Evolutionary conservation across 441 rosid genomes (phyloP).

Genomic region (Corymbia calophylla): DNA sequence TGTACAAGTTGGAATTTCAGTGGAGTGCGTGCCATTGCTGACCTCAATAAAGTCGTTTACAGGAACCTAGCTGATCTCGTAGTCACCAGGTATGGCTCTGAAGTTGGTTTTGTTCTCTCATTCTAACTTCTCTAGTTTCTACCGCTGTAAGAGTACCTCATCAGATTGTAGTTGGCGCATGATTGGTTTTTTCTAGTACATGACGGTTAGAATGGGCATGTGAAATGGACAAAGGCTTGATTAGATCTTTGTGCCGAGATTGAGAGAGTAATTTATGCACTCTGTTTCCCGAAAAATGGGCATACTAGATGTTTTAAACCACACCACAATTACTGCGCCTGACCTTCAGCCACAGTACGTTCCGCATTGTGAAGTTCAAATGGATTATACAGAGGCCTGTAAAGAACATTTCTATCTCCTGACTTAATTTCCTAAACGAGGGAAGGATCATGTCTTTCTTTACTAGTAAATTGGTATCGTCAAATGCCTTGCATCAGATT

Average conservation of each 20-base stretch:
- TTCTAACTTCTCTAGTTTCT: neutral
- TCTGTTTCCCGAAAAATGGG: neutral
- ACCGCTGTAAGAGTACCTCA: neutral
- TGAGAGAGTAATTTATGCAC: neutral
- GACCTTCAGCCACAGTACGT: neutral
- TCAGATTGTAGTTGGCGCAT: neutral
- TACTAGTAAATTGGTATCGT: neutral
- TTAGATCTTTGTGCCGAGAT: neutral
- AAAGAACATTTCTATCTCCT: neutral
- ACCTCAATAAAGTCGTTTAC: neutral
- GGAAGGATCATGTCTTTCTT: neutral
- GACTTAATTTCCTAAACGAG: neutral
- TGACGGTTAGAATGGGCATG: neutral
- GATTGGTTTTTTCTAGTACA: neutral
- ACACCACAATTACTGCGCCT: neutral
- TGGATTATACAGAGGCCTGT: neutral
- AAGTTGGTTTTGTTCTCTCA: neutral
- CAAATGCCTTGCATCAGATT: neutral
- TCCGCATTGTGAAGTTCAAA: neutral
- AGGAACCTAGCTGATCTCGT: neutral
- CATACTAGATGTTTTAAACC: neutral
- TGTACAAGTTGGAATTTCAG: neutral
- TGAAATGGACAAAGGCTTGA: neutral
- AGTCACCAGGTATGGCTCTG: neutral
- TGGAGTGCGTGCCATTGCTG: rapidly evolving